phyloP scores from a whole-genome alignment of 352 stramenopile species.

The Phytopythium cucurbitacearum region DNA sequence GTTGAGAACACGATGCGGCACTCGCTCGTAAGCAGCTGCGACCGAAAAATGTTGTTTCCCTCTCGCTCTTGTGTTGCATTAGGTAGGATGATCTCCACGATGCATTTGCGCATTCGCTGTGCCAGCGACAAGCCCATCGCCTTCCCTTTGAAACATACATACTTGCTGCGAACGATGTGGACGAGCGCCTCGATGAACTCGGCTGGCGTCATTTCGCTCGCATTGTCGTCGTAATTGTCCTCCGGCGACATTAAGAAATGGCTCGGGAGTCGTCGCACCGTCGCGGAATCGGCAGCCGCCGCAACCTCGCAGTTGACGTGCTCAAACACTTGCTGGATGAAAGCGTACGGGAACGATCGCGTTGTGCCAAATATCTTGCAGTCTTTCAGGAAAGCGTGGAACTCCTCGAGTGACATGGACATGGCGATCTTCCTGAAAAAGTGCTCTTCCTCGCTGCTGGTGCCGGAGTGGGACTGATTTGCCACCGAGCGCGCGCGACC shows the following conservation, averaged over 20 bases:
- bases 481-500: background rate
- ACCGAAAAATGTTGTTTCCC: conserved; percentile 44
- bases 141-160: conserved; percentile 13
- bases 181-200: conserved; percentile 70
- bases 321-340: conserved; percentile 48
- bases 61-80: conserved; percentile 51
- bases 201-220: conserved; percentile 52
- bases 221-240: conserved; percentile 7
- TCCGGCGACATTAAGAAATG: conserved; percentile 13
- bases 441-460: conserved; percentile 28
- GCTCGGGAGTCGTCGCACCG: conserved; percentile 11
- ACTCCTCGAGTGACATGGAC: conserved; percentile 64
- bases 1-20: conserved; percentile 51
- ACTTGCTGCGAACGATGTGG: conserved; percentile 41
- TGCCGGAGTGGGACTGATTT: conserved; percentile 9
- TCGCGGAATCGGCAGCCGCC: conserved; percentile 15
- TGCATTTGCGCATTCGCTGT: conserved; percentile 36
- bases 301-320: conserved; percentile 43
- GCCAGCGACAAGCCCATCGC: conserved; percentile 13
- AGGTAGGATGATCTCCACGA: conserved; percentile 50
- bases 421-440: conserved; percentile 68
- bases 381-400: conserved; percentile 64
- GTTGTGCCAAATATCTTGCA: conserved; percentile 51
- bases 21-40: conserved; percentile 34
- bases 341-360: conserved; percentile 52